Evolutionary conservation across 2,329 filamentous ascomycete genomes (phyloP).

Genomic region (Dothistroma pini): DNA sequence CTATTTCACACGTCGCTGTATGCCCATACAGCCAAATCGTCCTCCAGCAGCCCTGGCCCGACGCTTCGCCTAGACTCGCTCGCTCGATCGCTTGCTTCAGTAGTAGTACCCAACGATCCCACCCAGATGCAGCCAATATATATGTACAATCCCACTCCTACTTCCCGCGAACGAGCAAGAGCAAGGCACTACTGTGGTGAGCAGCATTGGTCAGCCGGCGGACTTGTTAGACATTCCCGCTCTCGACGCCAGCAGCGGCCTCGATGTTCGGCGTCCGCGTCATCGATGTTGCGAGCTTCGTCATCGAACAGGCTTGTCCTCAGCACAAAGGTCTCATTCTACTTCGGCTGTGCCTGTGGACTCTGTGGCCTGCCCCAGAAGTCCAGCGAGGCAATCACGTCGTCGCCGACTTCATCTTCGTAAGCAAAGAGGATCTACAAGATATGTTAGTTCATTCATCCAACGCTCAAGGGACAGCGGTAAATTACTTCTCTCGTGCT

Average conservation of each 20-base stretch:
- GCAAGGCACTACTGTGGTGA: neutral
- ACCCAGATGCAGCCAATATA: neutral
- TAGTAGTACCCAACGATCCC: neutral
- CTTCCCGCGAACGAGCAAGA: neutral
- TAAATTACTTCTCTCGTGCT: conserved; percentile 85
- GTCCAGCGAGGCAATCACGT: conserved; percentile 90
- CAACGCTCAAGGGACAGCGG: neutral
- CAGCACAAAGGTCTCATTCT: neutral
- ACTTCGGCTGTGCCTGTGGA: conserved; percentile 11
- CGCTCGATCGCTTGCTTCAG: neutral
- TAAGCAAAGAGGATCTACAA: conserved; percentile 91
- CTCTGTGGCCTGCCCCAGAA: conserved; percentile 66
- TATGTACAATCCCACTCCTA: neutral
- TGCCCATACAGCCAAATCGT: neutral
- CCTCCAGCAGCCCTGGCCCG: neutral
- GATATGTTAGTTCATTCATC: conserved; percentile 3
- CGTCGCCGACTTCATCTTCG: conserved; percentile 90
- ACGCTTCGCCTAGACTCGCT: neutral
- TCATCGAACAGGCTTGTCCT: neutral
- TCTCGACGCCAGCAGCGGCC: neutral
- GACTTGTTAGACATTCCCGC: neutral
- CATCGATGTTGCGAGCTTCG: neutral
- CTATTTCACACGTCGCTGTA: neutral
- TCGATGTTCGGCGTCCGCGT: neutral
- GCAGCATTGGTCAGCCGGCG: neutral